Evolutionary conservation across 1,284 basidiomycete genomes (phyloP).

Genomic region (Boletus smithii): DNA sequence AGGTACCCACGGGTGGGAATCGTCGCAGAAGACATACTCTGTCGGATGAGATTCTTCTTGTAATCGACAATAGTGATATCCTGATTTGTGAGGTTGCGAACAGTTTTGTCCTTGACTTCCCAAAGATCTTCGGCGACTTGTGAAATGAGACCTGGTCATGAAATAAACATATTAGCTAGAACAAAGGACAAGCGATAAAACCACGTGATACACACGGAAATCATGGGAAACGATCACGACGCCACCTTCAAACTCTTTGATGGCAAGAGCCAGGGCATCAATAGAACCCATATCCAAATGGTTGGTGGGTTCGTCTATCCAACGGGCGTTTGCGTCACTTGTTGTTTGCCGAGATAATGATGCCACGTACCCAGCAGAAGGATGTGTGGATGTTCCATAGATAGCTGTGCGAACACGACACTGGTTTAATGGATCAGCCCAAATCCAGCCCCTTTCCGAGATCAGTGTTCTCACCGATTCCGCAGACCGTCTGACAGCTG

Average conservation of each 20-base stretch:
- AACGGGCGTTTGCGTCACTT: conserved; percentile 5
- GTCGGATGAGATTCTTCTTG: conserved; percentile 75
- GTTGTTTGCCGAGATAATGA: conserved; percentile 10
- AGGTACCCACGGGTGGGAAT: conserved; percentile 13
- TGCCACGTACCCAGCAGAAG: conserved; percentile 66
- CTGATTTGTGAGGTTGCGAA: conserved; percentile 86
- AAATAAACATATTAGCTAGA: conserved; percentile 15
- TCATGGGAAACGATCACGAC: conserved; percentile 98
- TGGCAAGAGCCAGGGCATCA: conserved; percentile 90
- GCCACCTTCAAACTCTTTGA: conserved; percentile 96
- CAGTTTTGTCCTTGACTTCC: conserved; percentile 96
- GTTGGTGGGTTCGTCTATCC: conserved; percentile 82
- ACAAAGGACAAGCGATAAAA: conserved; percentile 3
- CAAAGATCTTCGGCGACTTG: conserved; percentile 97
- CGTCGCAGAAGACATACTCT: conserved; percentile 47
- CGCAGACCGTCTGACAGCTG: conserved; percentile 94
- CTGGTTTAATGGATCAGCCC: conserved; percentile 38
- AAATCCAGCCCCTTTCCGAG: conserved; percentile 5
- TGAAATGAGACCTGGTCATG: conserved; percentile 70
- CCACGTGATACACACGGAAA: conserved; percentile 64
- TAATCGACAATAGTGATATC: conserved; percentile 90
- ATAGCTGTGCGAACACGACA: conserved; percentile 88
- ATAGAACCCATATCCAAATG: conserved; percentile 95
- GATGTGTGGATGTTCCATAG: conserved; percentile 93
- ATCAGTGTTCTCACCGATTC: conserved; percentile 63